phyloP scores from a whole-genome alignment of 345 rosid species.

The Linum trigynum region DNA sequence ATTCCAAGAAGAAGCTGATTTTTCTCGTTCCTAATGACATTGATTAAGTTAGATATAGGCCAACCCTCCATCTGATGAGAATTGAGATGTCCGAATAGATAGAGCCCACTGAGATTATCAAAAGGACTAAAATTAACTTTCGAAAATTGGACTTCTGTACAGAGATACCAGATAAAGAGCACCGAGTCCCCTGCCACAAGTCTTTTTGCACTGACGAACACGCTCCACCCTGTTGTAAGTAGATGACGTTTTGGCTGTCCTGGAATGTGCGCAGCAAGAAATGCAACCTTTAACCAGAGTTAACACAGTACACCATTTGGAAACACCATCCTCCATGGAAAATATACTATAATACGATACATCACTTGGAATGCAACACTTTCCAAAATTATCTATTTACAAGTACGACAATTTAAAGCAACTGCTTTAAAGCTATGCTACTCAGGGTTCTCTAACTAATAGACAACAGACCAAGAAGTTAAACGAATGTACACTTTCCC shows the following conservation, averaged over 20 bases:
- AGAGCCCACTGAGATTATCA: neutral
- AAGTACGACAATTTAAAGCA: neutral
- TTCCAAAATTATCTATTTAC: no score
- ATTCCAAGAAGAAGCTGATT: slow-evolving; percentile 41
- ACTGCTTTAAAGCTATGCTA: neutral
- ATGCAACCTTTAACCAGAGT: neutral
- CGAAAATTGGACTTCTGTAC: neutral
- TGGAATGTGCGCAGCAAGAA: slow-evolving; percentile 14
- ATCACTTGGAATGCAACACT: neutral
- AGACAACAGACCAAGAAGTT: neutral
- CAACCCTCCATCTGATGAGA: neutral
- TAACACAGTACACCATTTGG: neutral
- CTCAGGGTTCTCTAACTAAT: neutral
- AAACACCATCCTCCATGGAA: neutral
- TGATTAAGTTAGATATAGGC: neutral
- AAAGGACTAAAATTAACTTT: neutral
- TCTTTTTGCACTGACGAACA: slow-evolving; percentile 47
- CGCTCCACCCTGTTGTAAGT: slow-evolving; percentile 51
- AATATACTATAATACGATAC: neutral
- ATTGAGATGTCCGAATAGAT: neutral
- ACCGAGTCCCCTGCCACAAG: slow-evolving; percentile 50
- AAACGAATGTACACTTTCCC: neutral
- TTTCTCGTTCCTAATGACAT: slow-evolving; percentile 33
- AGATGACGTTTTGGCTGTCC: slow-evolving; percentile 54
- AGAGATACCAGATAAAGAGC: slow-evolving; percentile 34